These are phyloP conservation scores for Marasmius fiardii DNA, from an alignment of 1,284 basidiomycete species.

Conservation along the genomic window DNA sequence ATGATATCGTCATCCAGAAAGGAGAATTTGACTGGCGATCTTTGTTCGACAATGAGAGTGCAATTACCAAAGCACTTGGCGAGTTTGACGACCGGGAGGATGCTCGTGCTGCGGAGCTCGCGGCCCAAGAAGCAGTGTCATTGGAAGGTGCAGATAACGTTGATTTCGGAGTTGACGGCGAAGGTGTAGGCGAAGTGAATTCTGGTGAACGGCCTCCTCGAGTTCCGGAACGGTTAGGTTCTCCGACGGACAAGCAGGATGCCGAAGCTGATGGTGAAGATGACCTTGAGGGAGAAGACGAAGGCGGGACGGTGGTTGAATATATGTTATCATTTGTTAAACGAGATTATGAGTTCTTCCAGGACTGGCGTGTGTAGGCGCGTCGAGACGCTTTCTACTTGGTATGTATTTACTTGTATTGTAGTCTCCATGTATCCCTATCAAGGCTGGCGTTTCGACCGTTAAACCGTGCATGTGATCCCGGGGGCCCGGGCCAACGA, in stretches of 20 bases:
- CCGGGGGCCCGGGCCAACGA: background rate
- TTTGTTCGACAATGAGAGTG: conserved; percentile 61
- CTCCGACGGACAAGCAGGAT: background rate
- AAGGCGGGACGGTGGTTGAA: conserved; percentile 73
- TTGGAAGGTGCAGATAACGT: conserved; percentile 74
- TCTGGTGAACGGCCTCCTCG: background rate
- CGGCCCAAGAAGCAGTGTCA: conserved; percentile 68
- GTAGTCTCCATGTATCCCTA: no score
- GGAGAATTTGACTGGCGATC: conserved; percentile 96
- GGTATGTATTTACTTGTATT: no score
- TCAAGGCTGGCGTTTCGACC: no score
- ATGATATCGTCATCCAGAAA: conserved; percentile 91
- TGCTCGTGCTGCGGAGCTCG: conserved; percentile 75
- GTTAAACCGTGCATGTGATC: no score
- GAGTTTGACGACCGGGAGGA: conserved; percentile 91
- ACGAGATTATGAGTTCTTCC: conserved; percentile 76
- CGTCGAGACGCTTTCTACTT: no score
- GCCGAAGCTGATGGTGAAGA: conserved; percentile 26
- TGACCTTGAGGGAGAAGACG: conserved; percentile 38
- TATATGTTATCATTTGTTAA: conserved; percentile 85
- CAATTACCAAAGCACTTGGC: conserved; percentile 55
- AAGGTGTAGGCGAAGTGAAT: conserved; percentile 32
- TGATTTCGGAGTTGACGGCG: conserved; percentile 61
- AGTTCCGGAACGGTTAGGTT: no score
- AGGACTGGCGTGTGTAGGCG: conserved; percentile 61